Conservation (phyloP, 2,329 filamentous ascomycete species). For the Phialocephala sp. region DNA sequence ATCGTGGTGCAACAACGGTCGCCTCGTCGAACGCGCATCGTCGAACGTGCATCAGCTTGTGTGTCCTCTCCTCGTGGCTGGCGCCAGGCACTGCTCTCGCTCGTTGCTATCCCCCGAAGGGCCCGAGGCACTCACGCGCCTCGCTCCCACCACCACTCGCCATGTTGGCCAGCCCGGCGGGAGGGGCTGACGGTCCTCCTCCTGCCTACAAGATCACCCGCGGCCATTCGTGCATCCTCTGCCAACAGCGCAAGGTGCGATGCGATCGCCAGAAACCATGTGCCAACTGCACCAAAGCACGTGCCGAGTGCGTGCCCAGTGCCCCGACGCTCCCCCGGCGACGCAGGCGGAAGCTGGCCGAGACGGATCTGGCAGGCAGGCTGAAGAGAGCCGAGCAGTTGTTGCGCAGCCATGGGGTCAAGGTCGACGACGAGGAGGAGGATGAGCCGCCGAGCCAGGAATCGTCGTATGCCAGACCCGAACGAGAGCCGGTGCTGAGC, state of each 20-base stretch:
- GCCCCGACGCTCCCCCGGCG: slow-evolving; percentile 36
- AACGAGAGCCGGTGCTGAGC: slow-evolving; percentile 7
- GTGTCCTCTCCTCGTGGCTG: slow-evolving; percentile 1
- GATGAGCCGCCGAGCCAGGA: neutral
- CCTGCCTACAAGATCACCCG: slow-evolving; percentile 26
- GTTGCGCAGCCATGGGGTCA: slow-evolving; percentile 37
- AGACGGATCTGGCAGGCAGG: slow-evolving; percentile 36
- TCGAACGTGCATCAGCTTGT: neutral
- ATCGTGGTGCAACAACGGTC: neutral
- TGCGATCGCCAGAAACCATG: slow-evolving; percentile 42
- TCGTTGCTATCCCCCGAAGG: neutral
- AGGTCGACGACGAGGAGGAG: slow-evolving; percentile 35
- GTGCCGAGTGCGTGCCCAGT: slow-evolving; percentile 38
- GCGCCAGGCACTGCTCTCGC: neutral
- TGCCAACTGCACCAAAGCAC: slow-evolving; percentile 41
- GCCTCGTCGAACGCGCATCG: neutral
- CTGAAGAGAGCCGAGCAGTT: slow-evolving; percentile 39
- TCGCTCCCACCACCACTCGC: neutral
- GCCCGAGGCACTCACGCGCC: neutral
- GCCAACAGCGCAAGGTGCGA: slow-evolving; percentile 42
- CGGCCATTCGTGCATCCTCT: slow-evolving; percentile 36
- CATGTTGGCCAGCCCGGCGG: neutral
- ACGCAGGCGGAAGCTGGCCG: slow-evolving; percentile 37
- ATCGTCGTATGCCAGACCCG: neutral
- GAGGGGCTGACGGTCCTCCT: neutral